phyloP scores from a whole-genome alignment of 1,284 basidiomycete genomes.

The Bjerkandera adusta region DNA sequence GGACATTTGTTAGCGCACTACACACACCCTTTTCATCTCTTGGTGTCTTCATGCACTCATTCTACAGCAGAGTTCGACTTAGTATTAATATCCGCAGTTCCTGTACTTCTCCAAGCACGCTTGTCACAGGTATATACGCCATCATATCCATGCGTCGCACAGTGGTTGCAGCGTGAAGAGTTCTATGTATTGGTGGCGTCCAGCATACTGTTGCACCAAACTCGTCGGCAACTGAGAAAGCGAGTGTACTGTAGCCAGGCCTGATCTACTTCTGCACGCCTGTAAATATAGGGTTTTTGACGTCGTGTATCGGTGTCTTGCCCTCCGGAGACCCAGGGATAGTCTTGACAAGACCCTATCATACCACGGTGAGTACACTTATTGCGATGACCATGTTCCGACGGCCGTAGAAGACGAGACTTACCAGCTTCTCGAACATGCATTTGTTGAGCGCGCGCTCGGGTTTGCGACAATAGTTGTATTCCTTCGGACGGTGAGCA shows the following conservation, averaged over 20 bases:
- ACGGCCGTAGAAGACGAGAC: constrained; percentile 33
- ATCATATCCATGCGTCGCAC: too few species aligned
- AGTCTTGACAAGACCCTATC: constrained; percentile 87
- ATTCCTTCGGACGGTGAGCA: constrained; percentile 57
- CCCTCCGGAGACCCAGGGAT: constrained; percentile 91
- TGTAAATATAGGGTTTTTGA: constrained; percentile 81
- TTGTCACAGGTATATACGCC: too few species aligned
- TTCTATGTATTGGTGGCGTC: too few species aligned
- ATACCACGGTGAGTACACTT: background rate
- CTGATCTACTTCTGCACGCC: constrained; percentile 67
- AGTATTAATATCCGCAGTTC: too few species aligned
- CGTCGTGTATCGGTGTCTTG: constrained; percentile 87
- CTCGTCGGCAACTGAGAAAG: too few species aligned
- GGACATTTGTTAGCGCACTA: too few species aligned
- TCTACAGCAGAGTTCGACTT: too few species aligned
- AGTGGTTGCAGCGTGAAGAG: too few species aligned
- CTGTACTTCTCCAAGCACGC: too few species aligned
- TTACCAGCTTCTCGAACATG: constrained; percentile 93
- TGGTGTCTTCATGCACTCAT: too few species aligned
- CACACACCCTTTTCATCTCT: too few species aligned
- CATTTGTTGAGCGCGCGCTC: constrained; percentile 92
- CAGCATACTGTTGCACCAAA: too few species aligned
- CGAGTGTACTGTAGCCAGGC: background rate
- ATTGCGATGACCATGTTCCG: background rate
- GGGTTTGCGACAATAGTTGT: constrained; percentile 86